Conservation (phyloP, 208 protist species). For the Herpetomonas samuelpessoai region DNA sequence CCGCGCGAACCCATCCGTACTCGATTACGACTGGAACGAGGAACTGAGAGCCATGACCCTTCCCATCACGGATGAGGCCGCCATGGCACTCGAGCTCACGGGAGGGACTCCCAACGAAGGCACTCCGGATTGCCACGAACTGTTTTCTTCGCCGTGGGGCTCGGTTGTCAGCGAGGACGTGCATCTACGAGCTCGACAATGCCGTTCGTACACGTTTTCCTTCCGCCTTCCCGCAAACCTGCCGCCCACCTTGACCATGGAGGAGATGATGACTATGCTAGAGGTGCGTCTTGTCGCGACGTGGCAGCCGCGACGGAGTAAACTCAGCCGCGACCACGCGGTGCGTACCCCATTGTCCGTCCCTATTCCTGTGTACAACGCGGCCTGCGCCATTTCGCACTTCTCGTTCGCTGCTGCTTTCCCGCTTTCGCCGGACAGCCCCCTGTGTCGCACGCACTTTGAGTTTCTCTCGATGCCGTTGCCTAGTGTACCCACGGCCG, state of each 20-base stretch:
- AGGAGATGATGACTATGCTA: slow-evolving; percentile 18
- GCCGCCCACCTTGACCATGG: slow-evolving; percentile 44
- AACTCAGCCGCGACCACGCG: background rate
- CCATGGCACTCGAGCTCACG: too few relatives aligned
- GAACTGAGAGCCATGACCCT: too few relatives aligned
- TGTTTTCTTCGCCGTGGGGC: too few relatives aligned
- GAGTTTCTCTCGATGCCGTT: slow-evolving; percentile 23
- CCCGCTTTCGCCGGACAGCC: slow-evolving; percentile 14
- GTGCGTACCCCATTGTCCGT: slow-evolving; percentile 9
- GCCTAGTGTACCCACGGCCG: too few relatives aligned
- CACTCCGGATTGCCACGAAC: too few relatives aligned
- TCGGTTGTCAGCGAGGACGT: background rate
- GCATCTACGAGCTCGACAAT: slow-evolving; percentile 12
- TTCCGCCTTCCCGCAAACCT: slow-evolving; percentile 48
- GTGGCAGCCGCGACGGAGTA: slow-evolving; percentile 11
- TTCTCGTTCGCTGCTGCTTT: slow-evolving; percentile 34
- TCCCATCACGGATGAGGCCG: too few relatives aligned
- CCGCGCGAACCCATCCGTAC: slow-evolving; percentile 15
- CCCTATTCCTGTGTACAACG: slow-evolving; percentile 19
- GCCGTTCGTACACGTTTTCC: slow-evolving; percentile 12
- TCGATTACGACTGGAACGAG: background rate
- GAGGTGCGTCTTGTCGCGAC: slow-evolving; percentile 15
- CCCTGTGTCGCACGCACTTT: slow-evolving; percentile 14
- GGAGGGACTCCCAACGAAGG: too few relatives aligned
- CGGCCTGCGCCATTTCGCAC: slow-evolving; percentile 12